Evolutionary conservation across 2,329 filamentous ascomycete genomes (phyloP).

Genomic region (Lizonia empirigonia): DNA sequence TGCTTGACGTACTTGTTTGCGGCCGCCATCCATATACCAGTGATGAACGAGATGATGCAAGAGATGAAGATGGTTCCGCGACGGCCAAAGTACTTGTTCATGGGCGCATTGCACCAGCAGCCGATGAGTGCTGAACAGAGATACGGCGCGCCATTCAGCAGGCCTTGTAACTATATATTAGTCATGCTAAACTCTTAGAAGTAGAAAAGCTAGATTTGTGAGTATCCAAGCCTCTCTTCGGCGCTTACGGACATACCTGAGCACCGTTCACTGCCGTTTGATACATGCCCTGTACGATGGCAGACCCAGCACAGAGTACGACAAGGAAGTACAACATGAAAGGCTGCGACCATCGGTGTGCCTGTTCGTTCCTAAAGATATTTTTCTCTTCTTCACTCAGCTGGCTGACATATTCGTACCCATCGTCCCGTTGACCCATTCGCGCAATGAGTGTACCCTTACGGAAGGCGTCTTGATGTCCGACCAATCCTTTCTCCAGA

Average conservation of each 20-base stretch:
- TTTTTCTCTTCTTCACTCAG: slow-evolving; percentile 62
- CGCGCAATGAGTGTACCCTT: slow-evolving; percentile 58
- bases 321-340: slow-evolving; percentile 69
- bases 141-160: slow-evolving; percentile 40
- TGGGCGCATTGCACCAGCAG: slow-evolving; percentile 42
- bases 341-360: slow-evolving; percentile 73
- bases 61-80: slow-evolving; percentile 44
- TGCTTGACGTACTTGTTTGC: slow-evolving; percentile 26
- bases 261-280: slow-evolving; percentile 44
- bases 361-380: slow-evolving; percentile 64
- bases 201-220: slow-evolving; percentile 34
- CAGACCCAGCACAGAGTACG: slow-evolving; percentile 68
- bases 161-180: slow-evolving; percentile 36
- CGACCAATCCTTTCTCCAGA: slow-evolving; percentile 53
- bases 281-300: slow-evolving; percentile 67
- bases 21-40: slow-evolving; percentile 42
- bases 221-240: too few species aligned
- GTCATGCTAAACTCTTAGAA: slow-evolving; percentile 34
- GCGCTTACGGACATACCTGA: slow-evolving; percentile 25
- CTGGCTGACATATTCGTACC: slow-evolving; percentile 56
- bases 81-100: slow-evolving; percentile 41
- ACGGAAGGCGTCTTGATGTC: slow-evolving; percentile 56
- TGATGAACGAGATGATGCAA: slow-evolving; percentile 42
- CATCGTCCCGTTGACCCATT: slow-evolving; percentile 53
- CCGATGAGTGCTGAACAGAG: slow-evolving; percentile 50